These are phyloP conservation scores for Naganishia onofrii DNA, from an alignment of 768 basidiomycete species.

Conservation along the genomic window DNA sequence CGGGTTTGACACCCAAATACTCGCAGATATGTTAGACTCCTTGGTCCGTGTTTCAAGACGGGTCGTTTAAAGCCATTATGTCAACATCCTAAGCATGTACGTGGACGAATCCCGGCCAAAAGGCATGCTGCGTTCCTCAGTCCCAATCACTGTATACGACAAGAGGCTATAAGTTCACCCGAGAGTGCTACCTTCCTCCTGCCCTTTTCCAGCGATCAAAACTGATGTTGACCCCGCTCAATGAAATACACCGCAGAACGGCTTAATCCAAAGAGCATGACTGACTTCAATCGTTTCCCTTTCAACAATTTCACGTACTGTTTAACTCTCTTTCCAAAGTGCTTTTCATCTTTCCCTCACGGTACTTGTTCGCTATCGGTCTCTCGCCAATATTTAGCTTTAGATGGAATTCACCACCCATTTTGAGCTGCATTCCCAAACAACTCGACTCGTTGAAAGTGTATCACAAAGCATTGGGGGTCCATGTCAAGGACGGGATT, in stretches of 20 bases:
- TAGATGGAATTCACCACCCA: constrained; percentile 81
- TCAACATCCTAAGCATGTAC: constrained; percentile 69
- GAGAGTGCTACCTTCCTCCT: constrained; percentile 64
- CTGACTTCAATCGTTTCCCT: constrained; percentile 75
- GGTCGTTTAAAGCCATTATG: constrained; percentile 75
- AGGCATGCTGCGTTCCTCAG: constrained; percentile 65
- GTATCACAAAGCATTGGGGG: constrained; percentile 65
- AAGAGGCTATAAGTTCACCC: constrained; percentile 66
- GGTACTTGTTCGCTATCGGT: constrained; percentile 81
- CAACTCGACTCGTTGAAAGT: constrained; percentile 77
- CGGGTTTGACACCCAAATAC: constrained; percentile 73
- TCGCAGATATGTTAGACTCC: constrained; percentile 80
- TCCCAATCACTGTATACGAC: constrained; percentile 61
- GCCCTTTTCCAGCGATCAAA: constrained; percentile 63
- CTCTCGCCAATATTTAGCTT: constrained; percentile 78
- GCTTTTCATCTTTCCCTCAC: constrained; percentile 79
- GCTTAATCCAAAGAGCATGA: constrained; percentile 62
- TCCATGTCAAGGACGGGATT: constrained; percentile 62
- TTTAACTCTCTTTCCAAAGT: constrained; percentile 78
- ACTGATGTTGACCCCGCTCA: constrained; percentile 68
- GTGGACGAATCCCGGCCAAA: constrained; percentile 59
- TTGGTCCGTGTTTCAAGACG: constrained; percentile 83
- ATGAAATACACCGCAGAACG: constrained; percentile 47
- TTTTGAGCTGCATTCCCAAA: constrained; percentile 82
- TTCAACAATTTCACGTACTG: constrained; percentile 77